Evolutionary conservation across 306 rosid genomes (phyloP).

Genomic region (Hylodesmum podocarpum): DNA sequence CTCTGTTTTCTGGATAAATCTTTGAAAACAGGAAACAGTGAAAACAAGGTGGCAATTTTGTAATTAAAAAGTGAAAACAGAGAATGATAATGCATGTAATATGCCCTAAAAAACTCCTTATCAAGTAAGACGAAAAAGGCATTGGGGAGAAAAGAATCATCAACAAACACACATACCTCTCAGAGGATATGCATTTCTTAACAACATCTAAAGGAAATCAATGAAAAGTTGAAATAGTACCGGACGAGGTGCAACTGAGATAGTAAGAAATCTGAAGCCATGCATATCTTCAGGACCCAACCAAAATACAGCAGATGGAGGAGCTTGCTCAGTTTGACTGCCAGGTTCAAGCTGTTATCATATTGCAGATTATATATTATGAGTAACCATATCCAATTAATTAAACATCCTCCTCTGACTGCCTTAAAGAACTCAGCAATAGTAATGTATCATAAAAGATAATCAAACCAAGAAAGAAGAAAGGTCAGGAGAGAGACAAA

Average conservation of each 20-base stretch:
- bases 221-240: conserved; percentile 44
- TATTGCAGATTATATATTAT: conserved; percentile 32
- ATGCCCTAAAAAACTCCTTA: background rate
- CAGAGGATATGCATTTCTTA: conserved; percentile 4
- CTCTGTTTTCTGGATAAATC: too few species aligned
- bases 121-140: conserved; percentile 10
- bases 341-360: conserved; percentile 88
- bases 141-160: background rate
- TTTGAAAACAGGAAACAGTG: too few species aligned
- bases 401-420: conserved; percentile 13
- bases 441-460: conserved; percentile 4
- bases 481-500: conserved; percentile 8
- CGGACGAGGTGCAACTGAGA: conserved; percentile 99
- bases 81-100: too few species aligned
- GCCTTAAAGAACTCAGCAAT: conserved; percentile 16
- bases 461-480: conserved; percentile 27
- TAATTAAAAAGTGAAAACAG: too few species aligned
- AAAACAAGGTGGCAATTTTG: too few species aligned
- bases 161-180: conserved; percentile 7
- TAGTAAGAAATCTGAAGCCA: conserved; percentile 91
- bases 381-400: conserved; percentile 30
- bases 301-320: conserved; percentile 83
- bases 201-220: conserved; percentile 24
- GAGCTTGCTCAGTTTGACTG: conserved; percentile 98
- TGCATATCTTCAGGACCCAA: conserved; percentile 86